A percentile compares a stretch with the other conserved stretches of the same genome.
These are phyloP conservation scores for Porphyrellus cyaneotinctus DNA, from an alignment of 768 basidiomycete genomes.

Conservation along the genomic window DNA sequence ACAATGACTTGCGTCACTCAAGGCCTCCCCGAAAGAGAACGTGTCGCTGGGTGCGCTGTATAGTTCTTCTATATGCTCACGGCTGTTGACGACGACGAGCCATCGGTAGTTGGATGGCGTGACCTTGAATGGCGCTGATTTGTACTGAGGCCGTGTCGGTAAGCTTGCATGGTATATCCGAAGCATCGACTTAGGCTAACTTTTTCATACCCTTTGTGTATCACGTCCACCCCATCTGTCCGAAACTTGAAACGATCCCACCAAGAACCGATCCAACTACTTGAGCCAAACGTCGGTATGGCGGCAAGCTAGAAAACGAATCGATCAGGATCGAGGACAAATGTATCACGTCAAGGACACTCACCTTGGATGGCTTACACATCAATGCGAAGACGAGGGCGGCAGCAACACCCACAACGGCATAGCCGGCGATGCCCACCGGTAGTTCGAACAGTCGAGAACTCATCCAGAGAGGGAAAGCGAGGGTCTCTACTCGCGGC, in stretches of 20 bases:
- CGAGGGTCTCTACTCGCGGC: too few species aligned
- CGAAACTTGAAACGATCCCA: slow-evolving; percentile 15
- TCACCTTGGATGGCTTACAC: slow-evolving; percentile 2
- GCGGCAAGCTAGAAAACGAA: not conserved
- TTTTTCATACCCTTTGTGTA: slow-evolving; percentile 34
- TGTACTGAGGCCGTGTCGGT: not conserved
- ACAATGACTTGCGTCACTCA: slow-evolving; percentile 28
- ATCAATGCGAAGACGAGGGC: not conserved
- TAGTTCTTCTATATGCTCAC: slow-evolving; percentile 9
- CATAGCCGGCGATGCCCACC: not conserved
- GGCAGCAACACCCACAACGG: not conserved
- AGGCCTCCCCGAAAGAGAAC: slow-evolving; percentile 16
- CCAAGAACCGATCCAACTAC: slow-evolving; percentile 8
- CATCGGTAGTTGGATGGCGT: not conserved
- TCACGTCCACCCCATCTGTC: slow-evolving; percentile 11
- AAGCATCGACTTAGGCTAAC: slow-evolving; percentile 3
- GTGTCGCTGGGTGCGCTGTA: not conserved
- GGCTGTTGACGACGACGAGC: slow-evolving; percentile 9
- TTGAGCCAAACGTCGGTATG: slow-evolving; percentile 1
- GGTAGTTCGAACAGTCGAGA: not conserved
- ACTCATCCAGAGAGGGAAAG: not conserved
- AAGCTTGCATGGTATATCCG: not conserved
- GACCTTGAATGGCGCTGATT: not conserved
- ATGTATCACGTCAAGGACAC: not conserved
- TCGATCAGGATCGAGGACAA: not conserved